Percentiles rank a stretch among this genome's conserved stretches.
These are phyloP conservation scores for Lolium perenne DNA, from an alignment of 176 grass and related monocot genomes.

Conservation along the genomic window DNA sequence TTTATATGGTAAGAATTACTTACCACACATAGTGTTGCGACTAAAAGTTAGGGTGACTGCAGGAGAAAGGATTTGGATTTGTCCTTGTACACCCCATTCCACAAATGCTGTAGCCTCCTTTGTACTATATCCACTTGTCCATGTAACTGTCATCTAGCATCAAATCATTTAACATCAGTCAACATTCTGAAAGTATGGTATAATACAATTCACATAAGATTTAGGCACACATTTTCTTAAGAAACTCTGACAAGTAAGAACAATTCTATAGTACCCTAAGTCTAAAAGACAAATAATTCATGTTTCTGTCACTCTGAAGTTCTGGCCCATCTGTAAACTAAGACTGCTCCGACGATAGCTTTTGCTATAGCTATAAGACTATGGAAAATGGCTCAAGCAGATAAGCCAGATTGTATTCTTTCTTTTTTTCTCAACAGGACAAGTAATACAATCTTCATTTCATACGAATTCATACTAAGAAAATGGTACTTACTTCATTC, in stretches of 20 bases:
- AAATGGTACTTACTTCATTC: conserved; percentile 76
- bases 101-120: conserved; percentile 77
- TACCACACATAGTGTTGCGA: conserved; percentile 82
- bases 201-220: conserved; percentile 7
- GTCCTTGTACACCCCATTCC: conserved; percentile 73
- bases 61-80: conserved; percentile 60
- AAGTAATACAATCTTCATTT: conserved; percentile 3
- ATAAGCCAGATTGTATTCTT: neutral
- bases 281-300: neutral
- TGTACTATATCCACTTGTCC: conserved; percentile 88
- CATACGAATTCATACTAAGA: conserved; percentile 42
- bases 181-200: conserved; percentile 19
- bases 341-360: neutral
- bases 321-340: neutral
- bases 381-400: neutral
- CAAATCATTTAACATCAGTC: conserved; percentile 40
- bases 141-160: conserved; percentile 87
- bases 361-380: neutral
- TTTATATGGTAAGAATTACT: conserved; percentile 43
- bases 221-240: neutral
- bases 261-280: conserved; percentile 7
- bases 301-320: neutral
- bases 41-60: conserved; percentile 84
- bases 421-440: neutral
- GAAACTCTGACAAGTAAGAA: neutral